Evolutionary conservation across 1,284 basidiomycete species (phyloP).

Genomic region (Boletus sp.): DNA sequence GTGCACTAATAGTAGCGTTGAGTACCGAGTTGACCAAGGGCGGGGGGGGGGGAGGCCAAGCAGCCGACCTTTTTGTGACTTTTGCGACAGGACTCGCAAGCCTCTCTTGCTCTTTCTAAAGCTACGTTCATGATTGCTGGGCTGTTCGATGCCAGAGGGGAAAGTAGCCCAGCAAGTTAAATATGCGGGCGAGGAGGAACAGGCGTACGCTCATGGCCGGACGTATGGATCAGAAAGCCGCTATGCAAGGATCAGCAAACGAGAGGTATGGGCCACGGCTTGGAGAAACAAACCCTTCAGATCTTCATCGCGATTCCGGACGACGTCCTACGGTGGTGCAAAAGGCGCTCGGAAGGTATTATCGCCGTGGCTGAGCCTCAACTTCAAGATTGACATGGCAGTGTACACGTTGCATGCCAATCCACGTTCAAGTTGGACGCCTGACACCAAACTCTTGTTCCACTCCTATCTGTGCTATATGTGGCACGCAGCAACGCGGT

Average conservation of each 20-base stretch:
- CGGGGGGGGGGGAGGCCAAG: neutral
- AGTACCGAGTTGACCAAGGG: conserved; percentile 2
- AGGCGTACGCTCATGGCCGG: conserved; percentile 8
- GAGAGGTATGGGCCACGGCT: conserved; percentile 1
- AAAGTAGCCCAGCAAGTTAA: conserved; percentile 17
- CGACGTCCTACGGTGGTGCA: conserved; percentile 1
- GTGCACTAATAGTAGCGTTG: conserved; percentile 17
- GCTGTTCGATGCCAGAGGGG: conserved; percentile 5
- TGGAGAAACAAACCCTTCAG: conserved; percentile 12
- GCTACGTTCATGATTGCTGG: conserved; percentile 20
- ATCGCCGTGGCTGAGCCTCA: conserved; percentile 1
- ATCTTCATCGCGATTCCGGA: conserved; percentile 18
- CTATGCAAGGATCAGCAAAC: conserved; percentile 13
- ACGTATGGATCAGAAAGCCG: conserved; percentile 12
- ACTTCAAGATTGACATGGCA: conserved; percentile 17
- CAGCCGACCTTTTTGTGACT: conserved; percentile 34
- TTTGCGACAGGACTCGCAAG: conserved; percentile 28
- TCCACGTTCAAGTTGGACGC: conserved; percentile 24
- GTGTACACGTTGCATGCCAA: conserved; percentile 22
- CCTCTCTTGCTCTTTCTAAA: conserved; percentile 28
- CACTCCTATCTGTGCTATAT: conserved; percentile 21
- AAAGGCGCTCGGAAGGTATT: conserved; percentile 6
- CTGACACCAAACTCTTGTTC: conserved; percentile 2
- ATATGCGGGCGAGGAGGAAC: conserved; percentile 16
- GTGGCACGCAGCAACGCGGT: conserved; percentile 12